These are phyloP conservation scores for Aspergillus caelatus DNA, from an alignment of 2,329 filamentous ascomycete species.

Conservation along the genomic window DNA sequence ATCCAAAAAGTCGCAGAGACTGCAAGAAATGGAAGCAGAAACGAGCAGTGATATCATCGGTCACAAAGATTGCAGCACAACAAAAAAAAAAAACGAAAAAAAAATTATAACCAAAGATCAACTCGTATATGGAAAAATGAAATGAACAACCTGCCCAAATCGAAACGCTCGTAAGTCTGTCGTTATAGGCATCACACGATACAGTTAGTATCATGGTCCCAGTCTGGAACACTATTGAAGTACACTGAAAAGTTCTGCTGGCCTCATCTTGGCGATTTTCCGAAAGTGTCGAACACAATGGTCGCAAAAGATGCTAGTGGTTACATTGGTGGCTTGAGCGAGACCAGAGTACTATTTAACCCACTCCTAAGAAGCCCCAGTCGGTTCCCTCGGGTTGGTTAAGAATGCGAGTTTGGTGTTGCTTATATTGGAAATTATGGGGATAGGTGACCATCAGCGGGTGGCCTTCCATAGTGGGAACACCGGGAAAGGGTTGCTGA, in stretches of 20 bases:
- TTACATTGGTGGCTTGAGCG: background rate
- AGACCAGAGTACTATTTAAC: slow-evolving; percentile 22
- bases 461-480: slow-evolving; percentile 33
- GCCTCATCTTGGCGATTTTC: background rate
- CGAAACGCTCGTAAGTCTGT: slow-evolving; percentile 8
- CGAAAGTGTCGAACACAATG: background rate
- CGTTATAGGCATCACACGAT: slow-evolving; percentile 12
- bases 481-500: slow-evolving; percentile 29
- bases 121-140: background rate
- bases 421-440: slow-evolving; percentile 37
- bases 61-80: background rate
- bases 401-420: slow-evolving; percentile 34
- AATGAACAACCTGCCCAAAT: background rate
- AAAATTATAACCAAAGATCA: slow-evolving; percentile 4
- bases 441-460: slow-evolving; percentile 38
- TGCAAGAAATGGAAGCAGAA: background rate
- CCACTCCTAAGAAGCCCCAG: slow-evolving; percentile 43
- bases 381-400: slow-evolving; percentile 44
- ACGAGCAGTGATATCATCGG: background rate
- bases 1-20: background rate
- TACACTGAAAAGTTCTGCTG: background rate
- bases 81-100: slow-evolving; percentile 2
- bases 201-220: background rate
- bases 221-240: background rate
- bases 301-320: background rate